A percentile compares a stretch with the other conserved stretches of the same genome.
Evolutionary conservation across 2,329 filamentous ascomycete genomes (phyloP).

Genomic region (Pyricularia grisea): DNA sequence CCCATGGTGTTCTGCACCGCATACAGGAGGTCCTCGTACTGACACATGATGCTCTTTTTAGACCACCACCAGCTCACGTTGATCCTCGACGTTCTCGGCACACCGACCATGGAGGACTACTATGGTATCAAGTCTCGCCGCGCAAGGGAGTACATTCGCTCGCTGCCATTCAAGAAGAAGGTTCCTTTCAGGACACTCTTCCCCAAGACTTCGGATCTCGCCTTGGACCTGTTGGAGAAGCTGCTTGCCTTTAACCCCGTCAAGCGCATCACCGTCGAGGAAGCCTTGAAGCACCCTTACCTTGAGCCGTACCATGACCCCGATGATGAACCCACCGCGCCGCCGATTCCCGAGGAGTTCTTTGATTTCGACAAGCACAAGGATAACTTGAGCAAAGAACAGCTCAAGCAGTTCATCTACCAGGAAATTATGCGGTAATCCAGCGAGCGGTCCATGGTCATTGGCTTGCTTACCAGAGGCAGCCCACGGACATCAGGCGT

Average conservation of each 20-base stretch:
- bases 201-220: constrained; percentile 97
- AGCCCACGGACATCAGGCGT: not conserved
- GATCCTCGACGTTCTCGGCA: constrained; percentile 94
- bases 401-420: constrained; percentile 94
- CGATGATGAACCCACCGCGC: constrained; percentile 93
- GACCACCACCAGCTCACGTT: constrained; percentile 97
- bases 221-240: constrained; percentile 89
- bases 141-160: constrained; percentile 95
- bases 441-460: not conserved
- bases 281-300: constrained; percentile 94
- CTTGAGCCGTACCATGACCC: constrained; percentile 98
- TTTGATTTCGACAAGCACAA: constrained; percentile 99
- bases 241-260: constrained; percentile 96
- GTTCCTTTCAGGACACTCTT: constrained; percentile 95
- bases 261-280: constrained; percentile 97
- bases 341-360: constrained; percentile 96
- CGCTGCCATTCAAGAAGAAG: constrained; percentile 99
- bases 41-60: constrained; percentile 24
- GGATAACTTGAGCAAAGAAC: constrained; percentile 95
- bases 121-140: constrained; percentile 99
- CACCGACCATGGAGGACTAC: constrained; percentile 99
- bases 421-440: constrained; percentile 79
- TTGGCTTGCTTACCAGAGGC: not conserved
- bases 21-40: not conserved
- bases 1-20: not conserved